phyloP scores from a whole-genome alignment of 2,329 filamentous ascomycete species.

The Cercospora beticola region DNA sequence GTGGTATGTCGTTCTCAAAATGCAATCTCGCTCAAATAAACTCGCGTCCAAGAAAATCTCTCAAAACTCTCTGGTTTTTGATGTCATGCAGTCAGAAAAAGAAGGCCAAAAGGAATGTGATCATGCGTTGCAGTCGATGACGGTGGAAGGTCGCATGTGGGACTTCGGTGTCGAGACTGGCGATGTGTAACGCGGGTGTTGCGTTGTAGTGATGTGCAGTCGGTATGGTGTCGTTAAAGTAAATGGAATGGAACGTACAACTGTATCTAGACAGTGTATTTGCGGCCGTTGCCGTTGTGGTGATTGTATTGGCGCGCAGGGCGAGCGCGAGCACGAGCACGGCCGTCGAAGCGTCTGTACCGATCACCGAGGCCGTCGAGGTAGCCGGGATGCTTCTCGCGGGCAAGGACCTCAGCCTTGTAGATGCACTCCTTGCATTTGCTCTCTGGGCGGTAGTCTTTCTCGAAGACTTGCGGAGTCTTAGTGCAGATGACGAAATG shows the following conservation, averaged over 20 bases:
- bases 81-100: background rate
- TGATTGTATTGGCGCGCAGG: background rate
- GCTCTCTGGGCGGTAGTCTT: conserved; percentile 3
- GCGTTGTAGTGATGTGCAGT: background rate
- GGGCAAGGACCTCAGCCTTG: conserved; percentile 6
- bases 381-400: conserved; percentile 1
- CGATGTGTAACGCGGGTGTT: background rate
- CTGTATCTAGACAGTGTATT: background rate
- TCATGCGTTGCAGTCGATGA: background rate
- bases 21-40: background rate
- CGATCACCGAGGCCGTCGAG: background rate
- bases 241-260: background rate
- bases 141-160: background rate
- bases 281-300: background rate
- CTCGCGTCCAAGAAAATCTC: background rate
- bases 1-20: background rate
- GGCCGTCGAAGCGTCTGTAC: background rate
- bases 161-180: background rate
- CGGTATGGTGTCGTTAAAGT: background rate
- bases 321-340: background rate
- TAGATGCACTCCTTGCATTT: background rate
- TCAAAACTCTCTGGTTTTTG: background rate
- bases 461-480: conserved; percentile 7
- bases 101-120: background rate
- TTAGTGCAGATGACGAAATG: conserved; percentile 12